Evolutionary conservation across 345 rosid genomes (phyloP), one percentile per base, ranked within the genome.

Genomic region (Eucalyptus polyanthemos): DNA sequence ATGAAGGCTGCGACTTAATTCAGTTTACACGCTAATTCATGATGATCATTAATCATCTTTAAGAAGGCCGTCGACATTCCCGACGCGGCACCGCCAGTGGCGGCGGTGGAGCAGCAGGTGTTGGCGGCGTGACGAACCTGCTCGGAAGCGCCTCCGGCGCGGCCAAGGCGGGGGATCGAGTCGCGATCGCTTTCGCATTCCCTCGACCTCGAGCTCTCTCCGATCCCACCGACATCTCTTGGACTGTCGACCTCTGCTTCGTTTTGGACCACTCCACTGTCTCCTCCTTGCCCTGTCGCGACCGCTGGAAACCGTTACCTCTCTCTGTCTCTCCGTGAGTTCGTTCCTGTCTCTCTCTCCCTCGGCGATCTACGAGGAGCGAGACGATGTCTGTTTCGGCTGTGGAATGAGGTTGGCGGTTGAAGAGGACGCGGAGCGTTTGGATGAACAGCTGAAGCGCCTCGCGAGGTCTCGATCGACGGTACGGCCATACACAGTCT

Each of bases 1-100:
- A 72, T 72, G 81, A 72, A 72, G 81, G 81, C 45, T 11, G 27
- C 25, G 5, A 37, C 72, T 29, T 62, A 0, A 0, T 14, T 29
- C 72, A 29, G 0, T 60, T 2, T 6, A 1, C 1, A 6, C 0
- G 14, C 34, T 65, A 0, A 29, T 14, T n/a, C 37, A 14, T 0
- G 76, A 65, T 0, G 72, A 29, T 29, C 34, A 1, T 7, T 15
- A 14, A 65, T 65, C 76, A 0, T n/a, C 37, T 0, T 0, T 14
- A 6, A 0, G 0, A n/a, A 65, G 76, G 76, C 62, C 62, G 29
- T 65, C 76, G 37, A n/a, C 14, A 7, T 29, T n/a, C 0, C 17
- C 0, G 11, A n/a, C 37, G 2, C 0, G 34, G 37, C 11, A 14
- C 72, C 72, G 37, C 5, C 34, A 0, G 31, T 0, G 67, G 31